Evolutionary conservation across 73 alveolate genomes (phyloP), one percentile per base, ranked within the genome.

Genomic region (Blepharisma japonicum): DNA sequence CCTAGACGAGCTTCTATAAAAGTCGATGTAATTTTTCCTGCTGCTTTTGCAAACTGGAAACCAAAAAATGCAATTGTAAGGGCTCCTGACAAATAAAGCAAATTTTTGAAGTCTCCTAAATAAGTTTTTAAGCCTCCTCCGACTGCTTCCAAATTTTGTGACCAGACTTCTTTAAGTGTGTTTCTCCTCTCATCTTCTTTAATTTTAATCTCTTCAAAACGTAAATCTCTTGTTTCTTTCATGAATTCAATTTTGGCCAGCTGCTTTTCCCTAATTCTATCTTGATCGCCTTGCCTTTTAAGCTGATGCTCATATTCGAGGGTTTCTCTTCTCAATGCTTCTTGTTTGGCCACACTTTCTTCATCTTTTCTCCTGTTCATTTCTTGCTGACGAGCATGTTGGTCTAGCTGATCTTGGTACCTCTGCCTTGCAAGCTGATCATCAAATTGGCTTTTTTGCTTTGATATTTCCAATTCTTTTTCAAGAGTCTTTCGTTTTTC

Each of bases 381-480:
- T 67, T 89, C 96, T 45, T 84, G 78, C 88, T 77, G 42, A 42
- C 78, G 51, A 42, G 90, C 93, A 80, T 89, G 88, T 70, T 81
- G 68, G 47, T 74, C 53, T 54, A 89, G 77, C 76, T 76, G 90
- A 39, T 89, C 84, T 70, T 89, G 80, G 49, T 86, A 88, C 54
- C 92, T 56, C 71, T 89, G 80, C 18, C 77, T 71, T 14, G 90
- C 94, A 11, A 89, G 87, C 76, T 83, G 79, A 38, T 83, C 92
- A 47, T 89, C 86, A 77, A 77, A 89, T 32, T 86, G 93, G 0
- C 93, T 92, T 56, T 87, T 76, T 20, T 87, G 55, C 55, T 89
- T 89, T 2, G 96, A 71, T 86, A 87, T 87, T 71, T 89, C 96
- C 21, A 82, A 7, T 53, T 89, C 94, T 48, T 89, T 78, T 71